These are phyloP conservation scores for Petasospora fabianii DNA, from an alignment of 1,139 yeast species.

Conservation along the genomic window DNA sequence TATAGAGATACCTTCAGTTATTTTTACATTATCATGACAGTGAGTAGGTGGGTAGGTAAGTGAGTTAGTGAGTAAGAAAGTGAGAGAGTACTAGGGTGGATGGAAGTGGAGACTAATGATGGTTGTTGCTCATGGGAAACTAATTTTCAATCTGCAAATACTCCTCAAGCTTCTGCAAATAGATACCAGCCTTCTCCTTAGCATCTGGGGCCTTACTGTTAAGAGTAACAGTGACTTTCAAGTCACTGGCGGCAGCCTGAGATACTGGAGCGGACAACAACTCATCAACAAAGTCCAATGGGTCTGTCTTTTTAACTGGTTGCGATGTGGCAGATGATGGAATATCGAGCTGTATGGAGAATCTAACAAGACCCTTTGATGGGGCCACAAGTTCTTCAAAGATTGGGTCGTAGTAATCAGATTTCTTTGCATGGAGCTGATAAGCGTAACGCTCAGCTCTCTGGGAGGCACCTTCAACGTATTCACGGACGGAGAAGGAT, in stretches of 20 bases:
- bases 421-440: slow-evolving; percentile 37
- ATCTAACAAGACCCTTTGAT: slow-evolving; percentile 54
- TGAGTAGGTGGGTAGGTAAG: no score
- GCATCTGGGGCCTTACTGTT: slow-evolving; percentile 42
- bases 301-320: slow-evolving; percentile 10
- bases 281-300: slow-evolving; percentile 22
- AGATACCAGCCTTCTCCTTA: slow-evolving; percentile 41
- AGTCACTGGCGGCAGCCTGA: slow-evolving; percentile 19
- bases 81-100: no score
- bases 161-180: slow-evolving; percentile 28
- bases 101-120: no score
- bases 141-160: slow-evolving; percentile 15
- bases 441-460: slow-evolving; percentile 41
- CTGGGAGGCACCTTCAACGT: slow-evolving; percentile 37
- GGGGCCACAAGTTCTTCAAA: slow-evolving; percentile 66
- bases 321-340: slow-evolving; percentile 10
- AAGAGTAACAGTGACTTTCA: slow-evolving; percentile 44
- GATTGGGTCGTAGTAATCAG: slow-evolving; percentile 53
- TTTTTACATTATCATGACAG: no score
- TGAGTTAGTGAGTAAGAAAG: no score
- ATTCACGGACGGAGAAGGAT: slow-evolving; percentile 28
- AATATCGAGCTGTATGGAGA: slow-evolving; percentile 33
- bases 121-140: no score
- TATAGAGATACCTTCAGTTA: no score
- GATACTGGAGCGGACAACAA: slow-evolving; percentile 23